Percentiles rank a stretch among this genome's conserved stretches.
These are phyloP conservation scores for Penicillium capsulatum DNA, from an alignment of 2,329 filamentous ascomycete species.

Conservation along the genomic window DNA sequence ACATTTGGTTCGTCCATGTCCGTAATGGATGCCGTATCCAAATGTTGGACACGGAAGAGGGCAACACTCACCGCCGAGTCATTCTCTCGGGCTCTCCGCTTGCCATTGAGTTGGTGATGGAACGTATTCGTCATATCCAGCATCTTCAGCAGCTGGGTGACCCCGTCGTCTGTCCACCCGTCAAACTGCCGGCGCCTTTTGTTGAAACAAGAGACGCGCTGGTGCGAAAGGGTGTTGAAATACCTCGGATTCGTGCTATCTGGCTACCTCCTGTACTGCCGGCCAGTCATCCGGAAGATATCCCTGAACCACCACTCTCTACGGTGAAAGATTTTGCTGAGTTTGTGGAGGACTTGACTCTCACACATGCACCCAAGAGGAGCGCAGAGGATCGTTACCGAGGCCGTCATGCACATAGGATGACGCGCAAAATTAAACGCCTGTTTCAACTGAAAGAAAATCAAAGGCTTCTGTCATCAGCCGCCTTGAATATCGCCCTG, in stretches of 20 bases:
- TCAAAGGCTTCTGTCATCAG: constrained; percentile 34
- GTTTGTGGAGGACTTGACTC: constrained; percentile 39
- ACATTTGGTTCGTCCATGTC: constrained; percentile 35
- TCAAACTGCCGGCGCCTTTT: constrained; percentile 30
- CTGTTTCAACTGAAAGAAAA: constrained; percentile 34
- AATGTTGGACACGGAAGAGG: constrained; percentile 29
- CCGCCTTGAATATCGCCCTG: constrained; percentile 41
- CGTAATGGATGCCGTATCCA: constrained; percentile 40
- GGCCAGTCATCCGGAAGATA: background rate
- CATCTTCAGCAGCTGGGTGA: constrained; percentile 24
- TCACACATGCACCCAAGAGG: constrained; percentile 11
- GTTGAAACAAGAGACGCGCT: constrained; percentile 27
- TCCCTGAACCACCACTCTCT: constrained; percentile 11
- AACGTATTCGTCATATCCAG: constrained; percentile 23
- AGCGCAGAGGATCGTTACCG: constrained; percentile 4
- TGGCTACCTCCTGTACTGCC: constrained; percentile 21
- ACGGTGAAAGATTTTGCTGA: constrained; percentile 37
- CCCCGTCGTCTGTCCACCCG: constrained; percentile 28
- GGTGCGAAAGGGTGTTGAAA: constrained; percentile 16
- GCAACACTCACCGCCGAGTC: constrained; percentile 32
- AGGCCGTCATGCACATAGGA: constrained; percentile 9
- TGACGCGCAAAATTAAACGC: constrained; percentile 24
- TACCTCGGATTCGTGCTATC: constrained; percentile 31
- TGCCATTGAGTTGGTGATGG: constrained; percentile 31
- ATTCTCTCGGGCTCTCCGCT: constrained; percentile 34